These are phyloP conservation scores for Aquilaria malaccensis DNA, from an alignment of 345 rosid genomes.

Conservation along the genomic window DNA sequence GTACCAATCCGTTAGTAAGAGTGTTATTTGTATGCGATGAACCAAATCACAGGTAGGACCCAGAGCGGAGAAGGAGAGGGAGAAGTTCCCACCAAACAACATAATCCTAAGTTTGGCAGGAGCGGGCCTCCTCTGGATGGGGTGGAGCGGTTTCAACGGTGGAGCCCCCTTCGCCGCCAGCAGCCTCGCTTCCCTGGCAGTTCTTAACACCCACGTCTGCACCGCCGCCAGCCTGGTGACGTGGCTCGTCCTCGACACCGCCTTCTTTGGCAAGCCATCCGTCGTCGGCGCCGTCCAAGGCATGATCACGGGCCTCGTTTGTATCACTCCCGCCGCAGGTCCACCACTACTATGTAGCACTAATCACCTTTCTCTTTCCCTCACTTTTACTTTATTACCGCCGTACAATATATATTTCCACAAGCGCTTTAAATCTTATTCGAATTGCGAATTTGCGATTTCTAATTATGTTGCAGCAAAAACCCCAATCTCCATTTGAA, in stretches of 20 bases:
- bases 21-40: no score
- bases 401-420: no score
- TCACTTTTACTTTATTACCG: no score
- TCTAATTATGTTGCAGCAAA: no score
- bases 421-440: no score
- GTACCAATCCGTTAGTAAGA: no score
- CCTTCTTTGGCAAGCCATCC: slow-evolving; percentile 31
- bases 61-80: slow-evolving; percentile 35
- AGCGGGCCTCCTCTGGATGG: slow-evolving; percentile 57
- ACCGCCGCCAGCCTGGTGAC: slow-evolving; percentile 34
- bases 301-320: slow-evolving; percentile 49
- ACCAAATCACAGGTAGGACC: slow-evolving; percentile 38
- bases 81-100: slow-evolving; percentile 37
- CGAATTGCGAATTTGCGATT: no score
- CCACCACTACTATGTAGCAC: neutral
- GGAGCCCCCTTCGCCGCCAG: slow-evolving; percentile 35
- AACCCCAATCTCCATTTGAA: no score
- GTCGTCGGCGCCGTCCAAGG: slow-evolving; percentile 36
- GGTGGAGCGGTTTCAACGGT: slow-evolving; percentile 60
- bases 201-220: slow-evolving; percentile 52
- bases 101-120: slow-evolving; percentile 43
- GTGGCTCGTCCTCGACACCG: slow-evolving; percentile 38
- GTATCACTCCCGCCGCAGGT: slow-evolving; percentile 52
- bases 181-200: slow-evolving; percentile 31
- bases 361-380: no score